These are phyloP conservation scores for Kodamaea laetipori DNA, from an alignment of 805 yeast species.

Conservation along the genomic window DNA sequence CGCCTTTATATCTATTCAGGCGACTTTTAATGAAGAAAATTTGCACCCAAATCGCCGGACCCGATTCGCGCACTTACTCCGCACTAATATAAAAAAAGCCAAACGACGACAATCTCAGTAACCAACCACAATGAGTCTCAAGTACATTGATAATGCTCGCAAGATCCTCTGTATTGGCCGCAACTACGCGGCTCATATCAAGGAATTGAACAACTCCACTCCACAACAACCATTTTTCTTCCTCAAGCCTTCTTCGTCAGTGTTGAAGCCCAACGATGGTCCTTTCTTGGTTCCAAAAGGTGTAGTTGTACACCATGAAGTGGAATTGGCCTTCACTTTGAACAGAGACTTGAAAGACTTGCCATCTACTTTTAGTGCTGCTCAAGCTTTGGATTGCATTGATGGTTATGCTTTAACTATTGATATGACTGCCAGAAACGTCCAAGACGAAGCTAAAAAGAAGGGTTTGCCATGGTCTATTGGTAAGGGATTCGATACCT, in stretches of 20 bases:
- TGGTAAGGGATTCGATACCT: constrained; percentile 96
- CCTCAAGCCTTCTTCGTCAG: constrained; percentile 82
- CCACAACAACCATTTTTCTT: constrained; percentile 93
- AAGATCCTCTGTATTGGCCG: constrained; percentile 95
- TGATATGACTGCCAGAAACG: constrained; percentile 94
- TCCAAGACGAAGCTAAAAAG: constrained; percentile 90
- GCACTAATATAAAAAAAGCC: background rate
- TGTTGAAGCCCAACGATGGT: constrained; percentile 61
- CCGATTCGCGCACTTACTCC: background rate
- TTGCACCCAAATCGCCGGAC: background rate
- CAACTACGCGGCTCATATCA: constrained; percentile 94
- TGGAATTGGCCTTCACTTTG: constrained; percentile 82
- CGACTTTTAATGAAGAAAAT: too few relatives aligned
- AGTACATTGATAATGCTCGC: constrained; percentile 61
- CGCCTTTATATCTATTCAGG: too few relatives aligned
- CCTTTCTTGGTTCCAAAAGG: constrained; percentile 85
- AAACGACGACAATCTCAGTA: background rate
- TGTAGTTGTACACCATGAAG: constrained; percentile 83
- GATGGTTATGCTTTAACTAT: constrained; percentile 87
- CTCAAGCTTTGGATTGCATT: constrained; percentile 75
- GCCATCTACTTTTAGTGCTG: constrained; percentile 56
- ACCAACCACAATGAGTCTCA: constrained; percentile 23
- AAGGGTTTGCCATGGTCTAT: constrained; percentile 97
- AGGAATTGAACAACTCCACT: constrained; percentile 77
- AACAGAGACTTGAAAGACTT: constrained; percentile 64